Percentiles rank a stretch among this genome's conserved stretches.
phyloP scores from a whole-genome alignment of 2,329 filamentous ascomycete species.

The Cercospora canescens region DNA sequence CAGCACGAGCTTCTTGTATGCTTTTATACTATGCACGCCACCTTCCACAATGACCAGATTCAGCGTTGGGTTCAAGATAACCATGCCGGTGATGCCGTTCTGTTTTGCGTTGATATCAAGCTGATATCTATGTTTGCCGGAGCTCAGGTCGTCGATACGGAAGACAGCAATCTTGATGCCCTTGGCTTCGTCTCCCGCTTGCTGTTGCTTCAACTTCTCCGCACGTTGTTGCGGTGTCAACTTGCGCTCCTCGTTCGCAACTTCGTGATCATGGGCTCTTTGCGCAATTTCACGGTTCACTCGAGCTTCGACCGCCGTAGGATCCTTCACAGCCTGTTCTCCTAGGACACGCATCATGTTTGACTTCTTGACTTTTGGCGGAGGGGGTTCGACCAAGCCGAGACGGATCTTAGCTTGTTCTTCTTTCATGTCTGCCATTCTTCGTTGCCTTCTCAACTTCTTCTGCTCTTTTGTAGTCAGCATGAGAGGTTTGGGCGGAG shows the following conservation, averaged over 20 bases:
- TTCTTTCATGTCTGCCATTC: slow-evolving; percentile 92
- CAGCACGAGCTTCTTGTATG: slow-evolving; percentile 90
- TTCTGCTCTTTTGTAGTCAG: slow-evolving; percentile 88
- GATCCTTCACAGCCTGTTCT: slow-evolving; percentile 90
- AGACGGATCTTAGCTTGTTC: slow-evolving; percentile 93
- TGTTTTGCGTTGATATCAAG: slow-evolving; percentile 92
- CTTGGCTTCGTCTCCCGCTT: slow-evolving; percentile 83
- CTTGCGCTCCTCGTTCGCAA: slow-evolving; percentile 79
- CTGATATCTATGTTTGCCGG: slow-evolving; percentile 89
- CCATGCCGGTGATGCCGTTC: slow-evolving; percentile 81
- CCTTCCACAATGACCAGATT: slow-evolving; percentile 91
- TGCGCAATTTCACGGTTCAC: slow-evolving; percentile 93
- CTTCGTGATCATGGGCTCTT: slow-evolving; percentile 74
- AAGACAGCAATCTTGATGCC: slow-evolving; percentile 87
- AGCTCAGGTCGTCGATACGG: slow-evolving; percentile 84
- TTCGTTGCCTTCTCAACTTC: slow-evolving; percentile 83
- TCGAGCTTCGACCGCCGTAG: slow-evolving; percentile 91
- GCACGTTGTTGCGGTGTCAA: slow-evolving; percentile 83
- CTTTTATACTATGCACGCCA: slow-evolving; percentile 76
- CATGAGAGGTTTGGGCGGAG: slow-evolving; percentile 84
- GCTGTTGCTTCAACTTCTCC: slow-evolving; percentile 79
- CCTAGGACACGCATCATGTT: slow-evolving; percentile 98
- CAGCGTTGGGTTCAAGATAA: slow-evolving; percentile 85
- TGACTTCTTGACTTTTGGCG: slow-evolving; percentile 94
- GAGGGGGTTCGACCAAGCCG: slow-evolving; percentile 83